These are phyloP conservation scores for Myriosclerotinia duriaeana DNA, from an alignment of 2,329 filamentous ascomycete species.

Conservation along the genomic window DNA sequence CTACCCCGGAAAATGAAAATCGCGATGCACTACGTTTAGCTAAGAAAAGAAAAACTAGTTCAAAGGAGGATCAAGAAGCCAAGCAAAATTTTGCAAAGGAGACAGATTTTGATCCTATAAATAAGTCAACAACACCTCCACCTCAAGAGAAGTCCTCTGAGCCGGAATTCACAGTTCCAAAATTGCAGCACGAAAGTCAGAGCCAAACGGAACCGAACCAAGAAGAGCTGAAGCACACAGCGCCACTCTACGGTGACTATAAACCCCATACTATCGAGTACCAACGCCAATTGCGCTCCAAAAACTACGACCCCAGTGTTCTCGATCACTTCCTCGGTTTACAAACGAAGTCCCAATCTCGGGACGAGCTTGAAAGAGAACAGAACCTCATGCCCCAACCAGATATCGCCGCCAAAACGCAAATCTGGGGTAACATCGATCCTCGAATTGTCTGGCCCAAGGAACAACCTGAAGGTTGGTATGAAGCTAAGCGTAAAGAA, in stretches of 20 bases:
- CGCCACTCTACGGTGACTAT: slow-evolving; percentile 22
- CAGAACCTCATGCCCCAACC: slow-evolving; percentile 21
- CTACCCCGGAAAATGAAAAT: neutral
- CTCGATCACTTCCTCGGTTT: slow-evolving; percentile 22
- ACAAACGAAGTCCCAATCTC: slow-evolving; percentile 17
- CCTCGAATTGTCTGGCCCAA: slow-evolving; percentile 52
- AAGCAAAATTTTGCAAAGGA: neutral
- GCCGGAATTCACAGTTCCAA: neutral
- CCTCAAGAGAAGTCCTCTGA: too few species aligned
- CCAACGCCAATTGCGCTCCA: slow-evolving; percentile 15
- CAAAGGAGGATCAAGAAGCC: neutral
- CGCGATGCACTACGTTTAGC: neutral
- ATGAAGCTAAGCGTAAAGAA: slow-evolving; percentile 49
- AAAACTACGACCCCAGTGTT: slow-evolving; percentile 21
- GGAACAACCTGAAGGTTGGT: slow-evolving; percentile 48
- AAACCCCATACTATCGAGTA: slow-evolving; percentile 20
- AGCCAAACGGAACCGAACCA: neutral
- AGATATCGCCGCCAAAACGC: slow-evolving; percentile 31
- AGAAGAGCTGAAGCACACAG: neutral
- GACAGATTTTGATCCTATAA: neutral
- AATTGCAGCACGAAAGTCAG: neutral
- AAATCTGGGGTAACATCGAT: slow-evolving; percentile 50
- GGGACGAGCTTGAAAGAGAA: slow-evolving; percentile 16
- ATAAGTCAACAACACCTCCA: neutral
- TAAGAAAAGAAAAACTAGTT: neutral